Evolutionary conservation across 2,329 filamentous ascomycete genomes (phyloP).

Genomic region (Purpureocillium lavendulum): DNA sequence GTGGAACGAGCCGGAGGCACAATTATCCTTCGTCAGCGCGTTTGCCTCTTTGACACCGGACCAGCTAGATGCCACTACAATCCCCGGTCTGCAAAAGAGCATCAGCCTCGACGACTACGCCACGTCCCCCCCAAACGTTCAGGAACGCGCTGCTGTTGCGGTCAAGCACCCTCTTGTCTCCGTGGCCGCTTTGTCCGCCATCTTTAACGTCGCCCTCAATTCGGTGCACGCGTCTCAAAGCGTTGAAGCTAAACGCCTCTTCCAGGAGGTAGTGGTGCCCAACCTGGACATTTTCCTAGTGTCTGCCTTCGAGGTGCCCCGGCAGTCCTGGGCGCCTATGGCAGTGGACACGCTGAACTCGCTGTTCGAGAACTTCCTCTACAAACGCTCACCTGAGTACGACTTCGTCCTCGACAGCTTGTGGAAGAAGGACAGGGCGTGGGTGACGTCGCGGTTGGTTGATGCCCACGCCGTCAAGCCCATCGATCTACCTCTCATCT

Average conservation of each 20-base stretch:
- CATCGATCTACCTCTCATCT: slow-evolving; percentile 32
- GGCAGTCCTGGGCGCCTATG: slow-evolving; percentile 63
- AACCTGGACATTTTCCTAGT: slow-evolving; percentile 75
- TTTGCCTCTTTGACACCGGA: slow-evolving; percentile 70
- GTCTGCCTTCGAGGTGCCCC: slow-evolving; percentile 67
- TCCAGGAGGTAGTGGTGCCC: slow-evolving; percentile 59
- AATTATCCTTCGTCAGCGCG: slow-evolving; percentile 87
- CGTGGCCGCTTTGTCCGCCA: slow-evolving; percentile 67
- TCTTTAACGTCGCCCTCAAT: slow-evolving; percentile 57
- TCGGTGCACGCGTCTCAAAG: slow-evolving; percentile 53
- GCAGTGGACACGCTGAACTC: slow-evolving; percentile 69
- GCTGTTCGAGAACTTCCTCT: slow-evolving; percentile 75
- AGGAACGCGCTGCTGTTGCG: slow-evolving; percentile 49
- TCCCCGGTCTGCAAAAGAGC: slow-evolving; percentile 71
- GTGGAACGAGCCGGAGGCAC: slow-evolving; percentile 81
- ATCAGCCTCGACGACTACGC: slow-evolving; percentile 57
- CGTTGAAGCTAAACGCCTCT: slow-evolving; percentile 55
- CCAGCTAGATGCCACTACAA: slow-evolving; percentile 74
- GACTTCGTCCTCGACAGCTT: slow-evolving; percentile 86
- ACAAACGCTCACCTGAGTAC: slow-evolving; percentile 68
- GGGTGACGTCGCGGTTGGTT: slow-evolving; percentile 75
- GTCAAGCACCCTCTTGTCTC: slow-evolving; percentile 84
- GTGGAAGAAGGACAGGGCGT: slow-evolving; percentile 84
- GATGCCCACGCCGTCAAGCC: slow-evolving; percentile 72
- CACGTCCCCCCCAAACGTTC: slow-evolving; percentile 38